These are phyloP conservation scores for Xylariales sp. DNA, from an alignment of 2,329 filamentous ascomycete genomes.

Conservation along the genomic window DNA sequence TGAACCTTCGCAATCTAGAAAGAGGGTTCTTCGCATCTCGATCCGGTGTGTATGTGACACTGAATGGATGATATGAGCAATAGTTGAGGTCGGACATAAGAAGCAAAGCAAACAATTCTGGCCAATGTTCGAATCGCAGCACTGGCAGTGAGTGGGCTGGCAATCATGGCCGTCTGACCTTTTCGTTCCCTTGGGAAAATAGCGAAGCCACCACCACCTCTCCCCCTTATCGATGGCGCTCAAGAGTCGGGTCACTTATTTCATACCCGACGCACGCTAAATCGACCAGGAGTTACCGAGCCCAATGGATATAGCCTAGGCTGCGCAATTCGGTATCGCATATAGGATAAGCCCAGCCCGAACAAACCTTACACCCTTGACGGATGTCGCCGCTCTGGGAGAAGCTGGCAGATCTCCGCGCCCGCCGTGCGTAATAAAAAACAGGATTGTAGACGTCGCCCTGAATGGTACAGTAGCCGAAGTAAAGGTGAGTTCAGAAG, in stretches of 20 bases:
- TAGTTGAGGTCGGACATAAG: not conserved
- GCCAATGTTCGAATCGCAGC: not conserved
- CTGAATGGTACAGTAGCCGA: conserved; percentile 3
- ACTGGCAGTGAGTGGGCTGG: not conserved
- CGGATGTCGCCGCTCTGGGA: conserved; percentile 12
- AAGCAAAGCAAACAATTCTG: conserved; percentile 9
- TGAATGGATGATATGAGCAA: not conserved
- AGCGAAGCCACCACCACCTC: not conserved
- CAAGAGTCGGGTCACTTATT: not conserved
- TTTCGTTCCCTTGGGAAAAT: conserved; percentile 4
- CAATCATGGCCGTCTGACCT: not conserved
- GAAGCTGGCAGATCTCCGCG: conserved; percentile 10
- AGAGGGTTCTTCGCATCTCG: not conserved
- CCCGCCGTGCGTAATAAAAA: conserved; percentile 22
- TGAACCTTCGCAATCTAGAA: not conserved
- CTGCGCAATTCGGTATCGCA: conserved; percentile 6
- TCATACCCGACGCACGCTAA: conserved; percentile 2
- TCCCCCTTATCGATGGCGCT: conserved; percentile 5
- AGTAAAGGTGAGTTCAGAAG: conserved; percentile 23
- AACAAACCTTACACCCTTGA: conserved; percentile 1
- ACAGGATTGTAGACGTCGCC: conserved; percentile 5
- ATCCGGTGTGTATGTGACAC: conserved; percentile 10
- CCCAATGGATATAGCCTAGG: not conserved
- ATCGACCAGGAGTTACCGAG: conserved; percentile 2
- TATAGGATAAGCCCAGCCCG: conserved; percentile 2